Conservation (phyloP, 2,329 filamentous ascomycete genomes). For the Penicillium glabrum region DNA sequence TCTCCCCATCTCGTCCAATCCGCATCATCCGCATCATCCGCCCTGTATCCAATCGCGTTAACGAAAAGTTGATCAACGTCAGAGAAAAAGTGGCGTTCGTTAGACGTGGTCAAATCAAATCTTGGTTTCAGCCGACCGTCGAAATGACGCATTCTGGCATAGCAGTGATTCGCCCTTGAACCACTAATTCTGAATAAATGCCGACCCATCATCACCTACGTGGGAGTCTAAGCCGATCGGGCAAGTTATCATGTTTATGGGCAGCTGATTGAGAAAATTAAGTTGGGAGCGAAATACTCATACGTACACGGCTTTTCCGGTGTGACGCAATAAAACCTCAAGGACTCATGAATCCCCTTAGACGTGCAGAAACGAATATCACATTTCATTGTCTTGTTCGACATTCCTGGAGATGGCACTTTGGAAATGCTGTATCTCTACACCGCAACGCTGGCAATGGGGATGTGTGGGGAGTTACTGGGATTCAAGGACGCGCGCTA, state of each 20-base stretch:
- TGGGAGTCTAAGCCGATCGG: not conserved
- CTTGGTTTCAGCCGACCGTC: not conserved
- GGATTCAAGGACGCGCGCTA: not conserved
- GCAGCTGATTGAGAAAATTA: not conserved
- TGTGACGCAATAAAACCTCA: not conserved
- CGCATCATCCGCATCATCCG: not conserved
- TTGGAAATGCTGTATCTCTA: not conserved
- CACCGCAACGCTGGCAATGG: not conserved
- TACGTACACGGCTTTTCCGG: not conserved
- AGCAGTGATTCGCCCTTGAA: not conserved
- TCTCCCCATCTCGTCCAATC: not conserved
- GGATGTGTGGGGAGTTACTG: not conserved
- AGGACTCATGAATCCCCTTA: not conserved
- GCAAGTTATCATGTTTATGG: not conserved
- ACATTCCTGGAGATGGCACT: not conserved
- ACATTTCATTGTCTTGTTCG: not conserved
- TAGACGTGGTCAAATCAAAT: not conserved
- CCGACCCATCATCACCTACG: not conserved
- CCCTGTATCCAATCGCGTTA: not conserved
- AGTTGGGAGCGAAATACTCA: not conserved
- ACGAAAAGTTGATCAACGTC: not conserved
- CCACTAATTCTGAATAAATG: not conserved
- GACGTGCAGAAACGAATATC: not conserved
- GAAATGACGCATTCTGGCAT: not conserved
- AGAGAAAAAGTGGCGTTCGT: not conserved